These are phyloP conservation scores for Vicia faba DNA, from an alignment of 306 rosid genomes.

Conservation along the genomic window DNA sequence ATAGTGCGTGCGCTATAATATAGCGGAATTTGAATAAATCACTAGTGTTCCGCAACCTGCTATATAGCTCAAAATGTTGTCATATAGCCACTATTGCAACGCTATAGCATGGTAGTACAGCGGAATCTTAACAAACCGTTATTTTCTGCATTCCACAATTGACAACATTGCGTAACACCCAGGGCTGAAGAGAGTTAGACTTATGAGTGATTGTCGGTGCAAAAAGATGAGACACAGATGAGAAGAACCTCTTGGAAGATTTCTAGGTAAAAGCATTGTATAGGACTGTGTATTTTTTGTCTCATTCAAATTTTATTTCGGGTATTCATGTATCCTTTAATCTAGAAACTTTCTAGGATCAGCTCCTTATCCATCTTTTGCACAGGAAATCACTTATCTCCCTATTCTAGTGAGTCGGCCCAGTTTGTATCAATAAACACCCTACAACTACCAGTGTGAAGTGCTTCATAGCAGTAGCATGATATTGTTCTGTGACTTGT, in stretches of 20 bases:
- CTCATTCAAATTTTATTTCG: not conserved
- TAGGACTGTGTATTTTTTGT: not conserved
- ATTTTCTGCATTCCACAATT: no score
- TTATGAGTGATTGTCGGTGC: not conserved
- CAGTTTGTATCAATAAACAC: not conserved
- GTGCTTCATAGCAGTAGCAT: not conserved
- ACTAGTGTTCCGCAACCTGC: no score
- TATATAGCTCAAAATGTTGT: no score
- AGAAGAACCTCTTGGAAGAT: not conserved
- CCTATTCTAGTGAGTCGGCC: not conserved
- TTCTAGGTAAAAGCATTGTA: not conserved
- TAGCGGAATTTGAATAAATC: no score
- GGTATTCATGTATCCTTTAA: not conserved
- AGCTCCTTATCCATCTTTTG: not conserved
- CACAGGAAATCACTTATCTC: not conserved
- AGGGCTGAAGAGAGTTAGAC: not conserved
- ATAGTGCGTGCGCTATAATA: no score
- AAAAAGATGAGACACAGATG: not conserved
- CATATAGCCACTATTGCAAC: no score
- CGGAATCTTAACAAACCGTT: no score
- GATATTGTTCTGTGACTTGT: not conserved
- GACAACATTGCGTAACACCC: not conserved
- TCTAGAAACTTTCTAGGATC: not conserved
- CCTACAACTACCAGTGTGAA: not conserved
- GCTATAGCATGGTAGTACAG: no score